These are phyloP conservation scores for Mycocentrospora acerina DNA, from an alignment of 2,329 filamentous ascomycete species.

Conservation along the genomic window DNA sequence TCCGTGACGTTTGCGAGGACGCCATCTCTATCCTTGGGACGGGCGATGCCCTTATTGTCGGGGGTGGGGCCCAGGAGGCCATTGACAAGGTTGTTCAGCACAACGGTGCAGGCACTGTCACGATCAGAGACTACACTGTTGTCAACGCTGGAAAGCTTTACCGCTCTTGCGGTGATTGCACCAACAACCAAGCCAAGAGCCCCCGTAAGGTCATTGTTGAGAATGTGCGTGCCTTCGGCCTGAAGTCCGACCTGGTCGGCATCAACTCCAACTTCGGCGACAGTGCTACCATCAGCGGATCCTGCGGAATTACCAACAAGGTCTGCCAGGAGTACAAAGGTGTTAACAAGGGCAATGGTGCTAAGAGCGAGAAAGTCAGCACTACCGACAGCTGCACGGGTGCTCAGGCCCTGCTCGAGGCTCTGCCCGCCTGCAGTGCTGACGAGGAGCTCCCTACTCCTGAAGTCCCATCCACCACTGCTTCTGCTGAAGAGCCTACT, in stretches of 20 bases:
- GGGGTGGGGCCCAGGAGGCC: conserved; percentile 36
- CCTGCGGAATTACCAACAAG: conserved; percentile 27
- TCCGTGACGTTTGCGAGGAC: conserved; percentile 37
- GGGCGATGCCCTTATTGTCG: conserved; percentile 37
- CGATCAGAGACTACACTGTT: conserved; percentile 44
- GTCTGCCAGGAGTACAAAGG: conserved; percentile 29
- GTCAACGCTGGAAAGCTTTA: conserved; percentile 52
- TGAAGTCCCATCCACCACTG: not conserved
- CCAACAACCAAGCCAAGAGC: conserved; percentile 47
- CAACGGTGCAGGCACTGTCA: conserved; percentile 33
- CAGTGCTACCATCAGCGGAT: conserved; percentile 47
- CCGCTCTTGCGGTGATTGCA: conserved; percentile 49
- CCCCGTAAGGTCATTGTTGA: conserved; percentile 47
- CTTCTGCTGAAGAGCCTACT: conserved; percentile 1
- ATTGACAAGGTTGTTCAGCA: conserved; percentile 42
- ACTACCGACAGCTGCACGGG: conserved; percentile 16
- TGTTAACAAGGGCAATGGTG: conserved; percentile 21
- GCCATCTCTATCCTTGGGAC: conserved; percentile 30
- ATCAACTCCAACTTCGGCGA: conserved; percentile 54
- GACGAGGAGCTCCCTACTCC: not conserved
- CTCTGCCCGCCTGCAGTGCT: conserved; percentile 18
- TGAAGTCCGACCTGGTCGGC: conserved; percentile 44
- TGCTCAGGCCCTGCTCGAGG: conserved; percentile 17
- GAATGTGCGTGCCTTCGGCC: conserved; percentile 43
- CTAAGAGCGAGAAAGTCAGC: conserved; percentile 12